phyloP scores from a whole-genome alignment of 2,329 filamentous ascomycete genomes.

The Colletotrichum sp. region DNA sequence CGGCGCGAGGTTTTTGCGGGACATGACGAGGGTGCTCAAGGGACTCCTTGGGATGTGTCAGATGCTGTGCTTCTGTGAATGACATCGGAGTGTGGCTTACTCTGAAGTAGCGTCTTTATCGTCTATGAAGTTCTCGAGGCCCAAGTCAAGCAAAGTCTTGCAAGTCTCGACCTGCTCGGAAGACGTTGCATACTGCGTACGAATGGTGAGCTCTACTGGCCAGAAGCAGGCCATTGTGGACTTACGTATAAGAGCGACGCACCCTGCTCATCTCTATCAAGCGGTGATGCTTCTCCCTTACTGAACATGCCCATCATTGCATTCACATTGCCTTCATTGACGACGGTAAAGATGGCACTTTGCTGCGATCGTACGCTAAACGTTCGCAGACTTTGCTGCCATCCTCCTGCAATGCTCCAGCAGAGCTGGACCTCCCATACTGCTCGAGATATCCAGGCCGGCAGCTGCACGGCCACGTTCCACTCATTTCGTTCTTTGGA shows the following conservation, averaged over 20 bases:
- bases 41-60: too few relatives aligned
- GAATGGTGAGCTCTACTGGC: background rate
- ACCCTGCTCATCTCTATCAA: background rate
- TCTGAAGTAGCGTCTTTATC: too few relatives aligned
- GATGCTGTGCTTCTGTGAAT: fast-evolving
- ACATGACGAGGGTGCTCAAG: too few relatives aligned
- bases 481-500: too few relatives aligned
- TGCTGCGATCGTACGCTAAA: background rate
- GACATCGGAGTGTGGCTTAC: fast-evolving
- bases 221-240: background rate
- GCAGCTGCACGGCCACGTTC: too few relatives aligned
- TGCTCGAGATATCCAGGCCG: too few relatives aligned
- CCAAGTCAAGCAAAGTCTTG: fast-evolving
- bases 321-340: background rate
- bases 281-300: background rate
- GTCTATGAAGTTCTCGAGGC: too few relatives aligned
- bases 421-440: too few relatives aligned
- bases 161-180: too few relatives aligned
- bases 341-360: background rate
- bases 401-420: too few relatives aligned
- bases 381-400: too few relatives aligned
- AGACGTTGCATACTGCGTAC: background rate
- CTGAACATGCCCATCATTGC: background rate
- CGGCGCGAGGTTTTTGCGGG: too few relatives aligned
- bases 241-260: background rate